Evolutionary conservation across 208 protist species (phyloP).

Genomic region (Trypanosoma conorhini): DNA sequence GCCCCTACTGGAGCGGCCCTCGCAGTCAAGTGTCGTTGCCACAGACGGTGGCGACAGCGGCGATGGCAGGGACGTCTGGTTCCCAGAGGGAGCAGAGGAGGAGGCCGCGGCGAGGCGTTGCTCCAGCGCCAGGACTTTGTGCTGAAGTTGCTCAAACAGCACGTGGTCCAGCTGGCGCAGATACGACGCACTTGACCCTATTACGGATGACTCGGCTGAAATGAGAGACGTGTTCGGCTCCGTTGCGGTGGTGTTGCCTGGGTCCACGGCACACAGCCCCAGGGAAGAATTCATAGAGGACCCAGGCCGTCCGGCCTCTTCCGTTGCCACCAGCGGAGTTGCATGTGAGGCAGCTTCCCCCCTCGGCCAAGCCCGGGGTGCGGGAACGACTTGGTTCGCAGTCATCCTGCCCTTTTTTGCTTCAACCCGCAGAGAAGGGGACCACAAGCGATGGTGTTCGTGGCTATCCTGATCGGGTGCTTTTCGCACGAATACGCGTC

Average conservation of each 20-base stretch:
- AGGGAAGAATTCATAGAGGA: not conserved
- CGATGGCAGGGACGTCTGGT: not conserved
- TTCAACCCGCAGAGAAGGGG: not conserved
- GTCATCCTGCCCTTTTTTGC: not conserved
- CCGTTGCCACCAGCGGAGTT: not conserved
- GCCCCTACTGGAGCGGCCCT: not conserved
- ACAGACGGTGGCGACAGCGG: not conserved
- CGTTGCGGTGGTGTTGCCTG: not conserved
- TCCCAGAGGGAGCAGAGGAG: not conserved
- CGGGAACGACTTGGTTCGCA: not conserved
- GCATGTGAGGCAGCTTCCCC: not conserved
- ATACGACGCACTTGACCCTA: constrained; percentile 3
- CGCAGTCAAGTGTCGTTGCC: not conserved
- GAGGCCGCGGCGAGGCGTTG: constrained; percentile 6
- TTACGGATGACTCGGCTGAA: constrained; percentile 4
- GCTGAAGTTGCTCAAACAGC: constrained; percentile 7
- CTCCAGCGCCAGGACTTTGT: constrained; percentile 14
- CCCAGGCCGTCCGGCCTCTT: not conserved
- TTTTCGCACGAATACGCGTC: not conserved
- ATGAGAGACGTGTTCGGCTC: constrained; percentile 18
- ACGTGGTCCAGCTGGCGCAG: not conserved
- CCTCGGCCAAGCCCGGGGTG: not conserved
- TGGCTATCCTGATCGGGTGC: not conserved
- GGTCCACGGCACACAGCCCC: not conserved
- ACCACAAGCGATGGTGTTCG: not conserved